phyloP scores from a whole-genome alignment of 202 grass and related monocot species.

The Panicum virgatum region DNA sequence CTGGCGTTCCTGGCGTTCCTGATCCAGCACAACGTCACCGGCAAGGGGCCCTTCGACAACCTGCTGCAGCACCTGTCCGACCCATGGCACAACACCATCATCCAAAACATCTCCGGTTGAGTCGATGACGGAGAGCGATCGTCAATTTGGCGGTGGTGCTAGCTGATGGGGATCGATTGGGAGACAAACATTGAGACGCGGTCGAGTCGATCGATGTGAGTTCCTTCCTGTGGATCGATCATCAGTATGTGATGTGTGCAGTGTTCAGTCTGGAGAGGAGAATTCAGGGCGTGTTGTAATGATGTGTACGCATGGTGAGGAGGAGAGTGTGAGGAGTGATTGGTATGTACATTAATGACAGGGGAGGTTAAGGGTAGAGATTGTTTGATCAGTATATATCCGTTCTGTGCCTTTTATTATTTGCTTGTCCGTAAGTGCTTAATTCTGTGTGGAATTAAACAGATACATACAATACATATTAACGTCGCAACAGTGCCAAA shows the following conservation, averaged over 20 bases:
- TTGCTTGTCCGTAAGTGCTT: background rate
- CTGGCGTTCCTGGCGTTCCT: slow-evolving; percentile 83
- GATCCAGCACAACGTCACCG: slow-evolving; percentile 84
- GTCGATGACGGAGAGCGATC: background rate
- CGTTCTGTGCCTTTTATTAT: background rate
- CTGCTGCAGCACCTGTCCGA: slow-evolving; percentile 80
- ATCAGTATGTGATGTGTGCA: slow-evolving; percentile 12
- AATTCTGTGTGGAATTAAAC: background rate
- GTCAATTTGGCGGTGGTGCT: too few relatives aligned
- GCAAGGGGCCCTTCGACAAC: slow-evolving; percentile 83
- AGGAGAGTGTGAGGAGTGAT: slow-evolving; percentile 15
- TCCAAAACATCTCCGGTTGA: slow-evolving; percentile 53
- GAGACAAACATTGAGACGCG: background rate
- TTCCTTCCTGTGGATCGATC: background rate
- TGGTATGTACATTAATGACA: slow-evolving; percentile 32
- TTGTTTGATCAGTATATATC: slow-evolving; percentile 1
- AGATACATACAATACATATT: background rate
- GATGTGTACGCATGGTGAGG: background rate
- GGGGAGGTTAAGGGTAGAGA: slow-evolving; percentile 15
- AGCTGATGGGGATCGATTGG: too few relatives aligned
- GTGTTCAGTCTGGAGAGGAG: background rate
- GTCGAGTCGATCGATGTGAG: background rate
- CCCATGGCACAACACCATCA: slow-evolving; percentile 92
- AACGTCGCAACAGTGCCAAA: too few relatives aligned
- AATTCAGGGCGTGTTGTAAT: background rate